Evolutionary conservation across 108 stramenopile species (phyloP), one percentile per base, ranked within the genome.

Genomic region (Chaetoceros tenuissimus): DNA sequence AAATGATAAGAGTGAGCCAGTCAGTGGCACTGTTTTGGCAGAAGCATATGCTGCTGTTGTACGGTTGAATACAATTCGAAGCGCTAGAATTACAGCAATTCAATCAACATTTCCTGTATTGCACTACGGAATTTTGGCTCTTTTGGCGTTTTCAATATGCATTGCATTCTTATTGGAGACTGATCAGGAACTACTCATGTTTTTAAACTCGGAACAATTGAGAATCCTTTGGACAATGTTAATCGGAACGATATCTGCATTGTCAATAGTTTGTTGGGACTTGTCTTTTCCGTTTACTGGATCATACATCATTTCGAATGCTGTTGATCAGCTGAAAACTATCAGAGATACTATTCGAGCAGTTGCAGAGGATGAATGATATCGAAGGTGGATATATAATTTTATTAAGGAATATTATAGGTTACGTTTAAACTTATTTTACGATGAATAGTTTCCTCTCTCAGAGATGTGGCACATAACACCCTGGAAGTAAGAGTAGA

Each of bases 281-380:
- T 62, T 84, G 60, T 62, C 56, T 2, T 30, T 46, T 47, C 69
- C 66, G 1, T 77, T 69, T 60, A 52, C 52, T 2, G 67, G 73
- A 43, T 58, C 47, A 16, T 68, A 74, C 47, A 40, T 62, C 56
- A 64, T 69, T 30, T 31, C 57, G 10, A 45, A 48, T 2, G 28
- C 62, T 3, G 78, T 79, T 2, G 75, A 85, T 63, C 84, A 85
- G 64, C 67, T 85, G 31, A 71, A 74, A 52, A 85, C 84, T 1
- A 79, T 85, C 28, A 65, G 80, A 51, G 63, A 75, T 49, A 53
- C 77, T 0, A 55, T 84, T 16, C 23, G 62, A 13, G 67, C 76
- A 70, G 24, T 48, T 48, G 50, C 46, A 58, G 19, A 31, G 19
- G 27, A 28, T 22, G 18, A 65, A 22, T 20, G 59, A 29, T 24